Evolutionary conservation across 805 yeast species (phyloP), one percentile per base, ranked within the genome.

Genomic region (Metschnikowia aberdeeniae): DNA sequence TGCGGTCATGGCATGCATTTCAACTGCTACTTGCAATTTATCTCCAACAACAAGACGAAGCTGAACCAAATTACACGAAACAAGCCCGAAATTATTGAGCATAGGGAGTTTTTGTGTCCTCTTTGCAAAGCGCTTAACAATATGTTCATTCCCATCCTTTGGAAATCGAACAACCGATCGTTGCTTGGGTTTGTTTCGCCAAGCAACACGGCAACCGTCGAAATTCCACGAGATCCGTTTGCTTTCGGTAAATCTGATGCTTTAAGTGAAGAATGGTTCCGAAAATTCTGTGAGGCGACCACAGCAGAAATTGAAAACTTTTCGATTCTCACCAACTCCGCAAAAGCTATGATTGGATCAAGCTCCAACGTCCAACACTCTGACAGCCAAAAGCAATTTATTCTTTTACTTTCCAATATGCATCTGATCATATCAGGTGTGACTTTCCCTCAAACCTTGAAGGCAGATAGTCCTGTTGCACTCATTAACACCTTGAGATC

Each of bases 1-100:
- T 92, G 99, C 68, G 95, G 97, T 1, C 99, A 92, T 64, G 95
- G 96, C 1, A 84, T 92, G 82, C 99, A 92, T 62, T 80, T 77
- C 49, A 72, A 78, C 13, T 92, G 99, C 60, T 84, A 83, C 56
- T 63, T 78, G 43, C 80, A 81, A 46, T 86, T 81, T 57, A 62
- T 84, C 57, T 69, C 72, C 28, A 76, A 82, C n/a, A 72, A 76
- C 35, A 68, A 78, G 42, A 64, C 73, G 6, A 74, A 83, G 12
- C 80, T 77, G 54, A 79, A 75, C 13, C 95, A 89, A 58, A 79
- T 89, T 29, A 86, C 96, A 0, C 73, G 95, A 58, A 87, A 90
- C 40, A 72, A 82, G 5, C 95, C 96, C 0, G 95, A 85, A 51
- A 81, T 86, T 50, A 65, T 73, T 10, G 81, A 81, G 26, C 78